Evolutionary conservation across 331 rosid species (phyloP).

Genomic region (Telfairia occidentalis): DNA sequence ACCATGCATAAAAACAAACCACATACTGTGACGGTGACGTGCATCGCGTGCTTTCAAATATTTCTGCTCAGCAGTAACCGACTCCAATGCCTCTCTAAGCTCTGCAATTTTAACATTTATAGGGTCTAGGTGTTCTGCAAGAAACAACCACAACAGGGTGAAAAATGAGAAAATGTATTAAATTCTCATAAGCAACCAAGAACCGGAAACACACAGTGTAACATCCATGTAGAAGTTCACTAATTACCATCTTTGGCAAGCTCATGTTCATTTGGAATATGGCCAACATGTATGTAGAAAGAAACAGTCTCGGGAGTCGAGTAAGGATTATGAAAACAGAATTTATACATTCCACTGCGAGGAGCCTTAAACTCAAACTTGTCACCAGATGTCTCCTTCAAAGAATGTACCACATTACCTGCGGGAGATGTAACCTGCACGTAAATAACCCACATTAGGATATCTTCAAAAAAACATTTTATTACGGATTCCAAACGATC

Average conservation of each 20-base stretch:
- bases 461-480: conserved; percentile 3
- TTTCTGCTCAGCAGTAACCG: conserved; percentile 88
- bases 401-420: conserved; percentile 52
- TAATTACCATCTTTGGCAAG: conserved; percentile 86
- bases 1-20: conserved; percentile 11
- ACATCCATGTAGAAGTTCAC: conserved; percentile 11
- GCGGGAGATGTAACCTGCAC: conserved; percentile 72
- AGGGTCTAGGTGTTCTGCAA: conserved; percentile 97
- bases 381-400: conserved; percentile 86
- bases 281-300: conserved; percentile 92
- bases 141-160: conserved; percentile 6
- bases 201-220: not conserved
- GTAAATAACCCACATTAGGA: conserved; percentile 19
- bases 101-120: conserved; percentile 95
- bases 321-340: conserved; percentile 89
- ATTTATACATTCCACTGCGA: conserved; percentile 77
- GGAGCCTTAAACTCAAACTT: conserved; percentile 89
- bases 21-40: conserved; percentile 92
- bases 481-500: not conserved
- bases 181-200: not conserved
- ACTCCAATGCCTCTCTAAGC: conserved; percentile 87
- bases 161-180: not conserved
- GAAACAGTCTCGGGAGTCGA: conserved; percentile 98
- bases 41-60: conserved; percentile 88
- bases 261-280: conserved; percentile 84